Conservation (phyloP, 2,329 filamentous ascomycete genomes). For the Penicillium occitanis region DNA sequence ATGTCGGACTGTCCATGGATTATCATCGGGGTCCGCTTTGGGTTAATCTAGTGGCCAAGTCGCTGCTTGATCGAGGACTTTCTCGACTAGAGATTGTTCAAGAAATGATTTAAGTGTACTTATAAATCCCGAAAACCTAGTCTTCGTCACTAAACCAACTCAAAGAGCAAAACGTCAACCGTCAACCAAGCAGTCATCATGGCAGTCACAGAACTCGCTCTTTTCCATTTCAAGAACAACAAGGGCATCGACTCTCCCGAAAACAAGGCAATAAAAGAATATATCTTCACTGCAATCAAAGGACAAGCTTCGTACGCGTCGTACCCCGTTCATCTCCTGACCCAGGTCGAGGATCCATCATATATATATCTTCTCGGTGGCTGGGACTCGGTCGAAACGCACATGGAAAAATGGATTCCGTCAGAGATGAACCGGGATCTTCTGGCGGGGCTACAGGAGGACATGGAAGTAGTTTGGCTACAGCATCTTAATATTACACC, state of each 20-base stretch:
- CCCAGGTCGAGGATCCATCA: slow-evolving; percentile 47
- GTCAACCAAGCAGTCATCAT: not conserved
- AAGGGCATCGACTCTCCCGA: slow-evolving; percentile 26
- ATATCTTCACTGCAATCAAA: slow-evolving; percentile 38
- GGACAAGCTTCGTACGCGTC: slow-evolving; percentile 41
- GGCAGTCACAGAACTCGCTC: slow-evolving; percentile 47
- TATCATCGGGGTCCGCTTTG: not conserved
- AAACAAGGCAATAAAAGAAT: slow-evolving; percentile 27
- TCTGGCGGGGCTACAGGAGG: slow-evolving; percentile 37
- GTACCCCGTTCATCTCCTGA: slow-evolving; percentile 40
- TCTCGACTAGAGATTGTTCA: not conserved
- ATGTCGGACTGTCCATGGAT: not conserved
- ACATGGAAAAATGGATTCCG: slow-evolving; percentile 46
- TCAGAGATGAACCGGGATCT: slow-evolving; percentile 44
- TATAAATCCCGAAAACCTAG: not conserved
- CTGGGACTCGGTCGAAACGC: slow-evolving; percentile 47
- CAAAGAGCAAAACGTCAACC: not conserved
- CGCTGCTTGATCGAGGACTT: not conserved
- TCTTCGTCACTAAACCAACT: not conserved
- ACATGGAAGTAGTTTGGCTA: slow-evolving; percentile 45
- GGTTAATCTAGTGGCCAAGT: not conserved
- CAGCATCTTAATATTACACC: slow-evolving; percentile 46
- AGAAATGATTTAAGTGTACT: not conserved
- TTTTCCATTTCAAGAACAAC: slow-evolving; percentile 37
- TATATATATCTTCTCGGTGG: slow-evolving; percentile 48